These are phyloP conservation scores for Suhomyces bribrorum DNA, from an alignment of 1,139 yeast genomes.

Conservation along the genomic window DNA sequence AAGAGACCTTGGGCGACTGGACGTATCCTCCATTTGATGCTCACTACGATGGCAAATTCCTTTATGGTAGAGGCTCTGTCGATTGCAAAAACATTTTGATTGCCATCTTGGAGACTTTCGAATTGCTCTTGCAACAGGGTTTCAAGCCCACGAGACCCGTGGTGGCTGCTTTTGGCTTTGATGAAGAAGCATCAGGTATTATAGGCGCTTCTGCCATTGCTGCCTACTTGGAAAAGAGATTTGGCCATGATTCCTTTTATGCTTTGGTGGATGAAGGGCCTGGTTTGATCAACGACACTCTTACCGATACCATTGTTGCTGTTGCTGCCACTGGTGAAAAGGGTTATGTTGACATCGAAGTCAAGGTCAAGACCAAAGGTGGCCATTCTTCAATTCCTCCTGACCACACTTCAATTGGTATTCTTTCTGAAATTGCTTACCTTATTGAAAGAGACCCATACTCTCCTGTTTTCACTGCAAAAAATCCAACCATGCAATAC, in stretches of 20 bases:
- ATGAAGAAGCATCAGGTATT: constrained; percentile 69
- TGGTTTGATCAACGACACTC: constrained; percentile 32
- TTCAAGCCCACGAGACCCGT: constrained; percentile 58
- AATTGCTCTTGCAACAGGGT: constrained; percentile 43
- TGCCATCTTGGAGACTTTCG: constrained; percentile 61
- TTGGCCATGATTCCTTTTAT: constrained; percentile 57
- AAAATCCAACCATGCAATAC: constrained; percentile 51
- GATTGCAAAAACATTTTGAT: constrained; percentile 65
- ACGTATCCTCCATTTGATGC: constrained; percentile 70
- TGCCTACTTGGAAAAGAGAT: constrained; percentile 43
- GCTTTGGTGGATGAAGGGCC: constrained; percentile 68
- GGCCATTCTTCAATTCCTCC: constrained; percentile 79
- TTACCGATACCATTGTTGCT: constrained; percentile 38
- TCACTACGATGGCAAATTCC: constrained; percentile 44
- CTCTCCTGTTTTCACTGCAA: constrained; percentile 40
- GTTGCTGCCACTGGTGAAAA: constrained; percentile 61
- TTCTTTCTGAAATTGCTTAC: constrained; percentile 54
- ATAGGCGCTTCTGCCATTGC: constrained; percentile 54
- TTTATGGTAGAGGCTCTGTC: constrained; percentile 67
- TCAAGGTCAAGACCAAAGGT: constrained; percentile 58
- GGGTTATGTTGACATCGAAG: constrained; percentile 55
- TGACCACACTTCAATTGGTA: constrained; percentile 74
- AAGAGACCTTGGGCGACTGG: constrained; percentile 61
- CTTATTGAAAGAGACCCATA: constrained; percentile 54
- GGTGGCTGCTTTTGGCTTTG: constrained; percentile 66